phyloP scores from a whole-genome alignment of 1,284 basidiomycete genomes.

The Cryptococcus sp. region DNA sequence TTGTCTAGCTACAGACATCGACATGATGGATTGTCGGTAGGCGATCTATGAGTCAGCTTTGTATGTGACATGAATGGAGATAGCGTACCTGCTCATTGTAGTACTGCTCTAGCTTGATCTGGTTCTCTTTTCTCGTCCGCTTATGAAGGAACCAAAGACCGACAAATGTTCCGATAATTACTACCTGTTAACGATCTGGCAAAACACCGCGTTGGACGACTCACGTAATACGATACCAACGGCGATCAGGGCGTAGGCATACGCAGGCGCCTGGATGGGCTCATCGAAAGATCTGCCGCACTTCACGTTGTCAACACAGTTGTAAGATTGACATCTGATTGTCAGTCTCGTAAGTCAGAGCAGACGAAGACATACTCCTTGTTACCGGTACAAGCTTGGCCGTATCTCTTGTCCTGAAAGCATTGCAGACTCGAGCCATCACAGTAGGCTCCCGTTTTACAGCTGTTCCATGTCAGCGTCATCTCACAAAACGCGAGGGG shows the following conservation, averaged over 20 bases:
- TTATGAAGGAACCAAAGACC: slow-evolving; percentile 66
- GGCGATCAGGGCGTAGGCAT: slow-evolving; percentile 69
- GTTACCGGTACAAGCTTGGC: slow-evolving; percentile 63
- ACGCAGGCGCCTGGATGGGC: slow-evolving; percentile 61
- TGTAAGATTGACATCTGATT: slow-evolving; percentile 66
- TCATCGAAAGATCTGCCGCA: slow-evolving; percentile 62
- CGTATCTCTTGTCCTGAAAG: slow-evolving; percentile 57
- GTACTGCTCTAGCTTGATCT: slow-evolving; percentile 75
- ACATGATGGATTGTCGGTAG: slow-evolving; percentile 49
- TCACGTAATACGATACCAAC: slow-evolving; percentile 66
- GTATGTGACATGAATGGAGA: no score
- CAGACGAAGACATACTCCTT: slow-evolving; percentile 61
- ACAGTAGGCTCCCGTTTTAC: slow-evolving; percentile 60
- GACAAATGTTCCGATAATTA: slow-evolving; percentile 64
- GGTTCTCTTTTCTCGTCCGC: slow-evolving; percentile 65
- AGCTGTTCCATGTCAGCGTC: neutral
- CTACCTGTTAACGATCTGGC: slow-evolving; percentile 48
- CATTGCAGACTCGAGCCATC: slow-evolving; percentile 62
- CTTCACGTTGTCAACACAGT: slow-evolving; percentile 57
- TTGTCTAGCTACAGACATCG: slow-evolving; percentile 46
- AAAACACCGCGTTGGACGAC: slow-evolving; percentile 14
- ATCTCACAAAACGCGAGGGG: neutral
- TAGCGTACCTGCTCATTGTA: slow-evolving; percentile 72
- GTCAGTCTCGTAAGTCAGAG: neutral
- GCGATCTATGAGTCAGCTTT: slow-evolving; percentile 34